Evolutionary conservation across 495 filamentous ascomycete genomes (phyloP).

Genomic region (Alectoria sarmentosa): DNA sequence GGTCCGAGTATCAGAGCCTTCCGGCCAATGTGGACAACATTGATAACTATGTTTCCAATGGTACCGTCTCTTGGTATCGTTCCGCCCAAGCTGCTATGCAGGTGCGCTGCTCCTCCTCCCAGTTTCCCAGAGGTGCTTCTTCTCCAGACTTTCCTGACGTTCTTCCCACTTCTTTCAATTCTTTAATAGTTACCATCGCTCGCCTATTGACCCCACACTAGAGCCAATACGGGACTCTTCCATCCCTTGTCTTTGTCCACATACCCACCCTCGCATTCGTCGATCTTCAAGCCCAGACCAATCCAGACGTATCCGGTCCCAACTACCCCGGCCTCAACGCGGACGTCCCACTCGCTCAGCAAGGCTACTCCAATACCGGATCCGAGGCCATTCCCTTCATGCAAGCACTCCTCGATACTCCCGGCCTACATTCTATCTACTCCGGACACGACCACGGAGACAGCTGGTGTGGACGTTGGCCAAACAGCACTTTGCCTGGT

Average conservation of each 20-base stretch:
- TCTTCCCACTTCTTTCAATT: background rate
- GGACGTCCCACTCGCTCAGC: constrained; percentile 48
- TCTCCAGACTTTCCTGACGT: background rate
- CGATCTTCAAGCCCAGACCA: constrained; percentile 41
- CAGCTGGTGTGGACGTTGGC: constrained; percentile 46
- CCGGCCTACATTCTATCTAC: constrained; percentile 55
- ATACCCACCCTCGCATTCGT: constrained; percentile 55
- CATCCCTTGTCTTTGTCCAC: constrained; percentile 65
- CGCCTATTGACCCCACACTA: constrained; percentile 4
- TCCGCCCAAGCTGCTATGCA: constrained; percentile 39
- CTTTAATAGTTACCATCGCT: background rate
- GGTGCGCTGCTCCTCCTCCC: background rate
- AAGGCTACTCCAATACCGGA: constrained; percentile 42
- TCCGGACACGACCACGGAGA: constrained; percentile 67
- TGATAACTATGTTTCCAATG: constrained; percentile 29
- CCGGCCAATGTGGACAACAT: constrained; percentile 31
- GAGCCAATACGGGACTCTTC: constrained; percentile 41
- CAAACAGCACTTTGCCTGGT: constrained; percentile 28
- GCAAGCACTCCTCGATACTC: constrained; percentile 48
- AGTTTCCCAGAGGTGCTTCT: background rate
- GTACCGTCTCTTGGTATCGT: constrained; percentile 56
- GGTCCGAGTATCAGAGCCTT: constrained; percentile 42
- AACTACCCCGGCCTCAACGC: constrained; percentile 60
- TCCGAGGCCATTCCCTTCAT: constrained; percentile 57
- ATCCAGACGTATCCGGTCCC: constrained; percentile 32